Evolutionary conservation across 2,329 filamentous ascomycete genomes (phyloP).

Genomic region (Fusarium guadeloupense): DNA sequence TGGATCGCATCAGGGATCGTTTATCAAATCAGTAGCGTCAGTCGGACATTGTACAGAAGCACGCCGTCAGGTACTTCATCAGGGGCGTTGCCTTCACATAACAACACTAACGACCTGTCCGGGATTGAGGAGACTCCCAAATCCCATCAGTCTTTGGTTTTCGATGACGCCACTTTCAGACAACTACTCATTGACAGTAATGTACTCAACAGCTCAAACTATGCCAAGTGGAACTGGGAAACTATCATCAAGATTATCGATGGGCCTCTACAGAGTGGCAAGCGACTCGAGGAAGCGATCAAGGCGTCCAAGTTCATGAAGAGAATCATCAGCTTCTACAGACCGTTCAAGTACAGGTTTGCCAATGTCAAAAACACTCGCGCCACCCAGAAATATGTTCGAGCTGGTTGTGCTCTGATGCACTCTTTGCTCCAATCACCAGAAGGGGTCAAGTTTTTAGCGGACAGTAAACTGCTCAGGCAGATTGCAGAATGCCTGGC

Average conservation of each 20-base stretch:
- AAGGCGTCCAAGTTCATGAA: constrained; percentile 97
- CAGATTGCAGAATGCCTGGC: constrained; percentile 96
- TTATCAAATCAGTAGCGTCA: constrained; percentile 98
- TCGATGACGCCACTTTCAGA: constrained; percentile 70
- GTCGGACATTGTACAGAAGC: constrained; percentile 87
- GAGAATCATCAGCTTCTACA: constrained; percentile 90
- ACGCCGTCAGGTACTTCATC: constrained; percentile 59
- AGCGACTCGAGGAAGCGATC: constrained; percentile 91
- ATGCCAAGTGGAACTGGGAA: constrained; percentile 97
- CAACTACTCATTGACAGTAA: constrained; percentile 79
- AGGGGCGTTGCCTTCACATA: constrained; percentile 53
- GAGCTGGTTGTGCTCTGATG: constrained; percentile 87
- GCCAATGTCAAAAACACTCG: constrained; percentile 90
- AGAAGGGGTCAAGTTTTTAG: constrained; percentile 85
- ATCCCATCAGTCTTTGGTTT: constrained; percentile 54
- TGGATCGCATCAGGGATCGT: constrained; percentile 89
- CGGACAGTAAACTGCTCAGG: constrained; percentile 90
- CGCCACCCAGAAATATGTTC: constrained; percentile 92
- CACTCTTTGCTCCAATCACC: constrained; percentile 84
- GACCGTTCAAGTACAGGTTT: constrained; percentile 96
- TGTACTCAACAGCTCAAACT: constrained; percentile 89
- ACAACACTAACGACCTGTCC: constrained; percentile 58
- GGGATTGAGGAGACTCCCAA: constrained; percentile 67
- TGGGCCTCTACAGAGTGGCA: constrained; percentile 88
- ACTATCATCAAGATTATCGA: constrained; percentile 90